phyloP scores from a whole-genome alignment of 2,329 filamentous ascomycete genomes.

The Amesomyces nigricolor region DNA sequence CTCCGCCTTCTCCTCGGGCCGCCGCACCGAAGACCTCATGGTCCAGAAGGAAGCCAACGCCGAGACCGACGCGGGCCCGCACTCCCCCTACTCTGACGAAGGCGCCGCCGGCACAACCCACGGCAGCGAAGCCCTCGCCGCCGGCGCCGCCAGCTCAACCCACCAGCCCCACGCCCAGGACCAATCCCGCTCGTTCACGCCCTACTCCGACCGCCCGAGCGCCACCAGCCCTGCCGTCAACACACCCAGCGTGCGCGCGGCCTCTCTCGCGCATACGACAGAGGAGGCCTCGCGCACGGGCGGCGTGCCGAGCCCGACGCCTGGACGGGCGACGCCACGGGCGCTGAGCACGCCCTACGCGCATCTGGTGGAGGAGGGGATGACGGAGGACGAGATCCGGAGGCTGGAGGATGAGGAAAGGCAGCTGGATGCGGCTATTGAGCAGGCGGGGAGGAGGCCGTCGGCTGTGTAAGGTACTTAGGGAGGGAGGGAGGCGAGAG shows the following conservation, averaged over 20 bases:
- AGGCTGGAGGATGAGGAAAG: conserved; percentile 53
- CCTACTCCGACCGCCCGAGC: conserved; percentile 31
- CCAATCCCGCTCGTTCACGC: conserved; percentile 28
- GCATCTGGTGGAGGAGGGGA: conserved; percentile 54
- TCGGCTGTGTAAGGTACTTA: background rate
- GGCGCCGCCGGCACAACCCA: conserved; percentile 5
- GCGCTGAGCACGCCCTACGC: conserved; percentile 36
- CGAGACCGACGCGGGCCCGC: conserved; percentile 35
- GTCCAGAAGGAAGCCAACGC: conserved; percentile 42
- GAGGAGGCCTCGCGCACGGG: background rate
- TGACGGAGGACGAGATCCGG: conserved; percentile 52
- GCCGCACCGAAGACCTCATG: conserved; percentile 35
- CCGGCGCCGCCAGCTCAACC: background rate
- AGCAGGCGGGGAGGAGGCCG: conserved; percentile 30
- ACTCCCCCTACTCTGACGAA: conserved; percentile 42
- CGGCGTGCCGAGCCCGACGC: conserved; percentile 13
- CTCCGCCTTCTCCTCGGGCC: conserved; percentile 26
- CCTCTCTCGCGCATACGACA: conserved; percentile 16
- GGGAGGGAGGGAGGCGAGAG: too few species aligned
- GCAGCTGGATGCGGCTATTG: conserved; percentile 52
- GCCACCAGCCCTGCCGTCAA: conserved; percentile 1
- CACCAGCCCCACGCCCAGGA: conserved; percentile 16
- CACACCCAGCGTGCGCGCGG: conserved; percentile 13
- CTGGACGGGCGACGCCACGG: conserved; percentile 27
- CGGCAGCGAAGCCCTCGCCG: background rate